A percentile compares a stretch with the other conserved stretches of the same genome.
Evolutionary conservation across 768 basidiomycete genomes (phyloP).

Genomic region (Xerocomellus chrysenteron): DNA sequence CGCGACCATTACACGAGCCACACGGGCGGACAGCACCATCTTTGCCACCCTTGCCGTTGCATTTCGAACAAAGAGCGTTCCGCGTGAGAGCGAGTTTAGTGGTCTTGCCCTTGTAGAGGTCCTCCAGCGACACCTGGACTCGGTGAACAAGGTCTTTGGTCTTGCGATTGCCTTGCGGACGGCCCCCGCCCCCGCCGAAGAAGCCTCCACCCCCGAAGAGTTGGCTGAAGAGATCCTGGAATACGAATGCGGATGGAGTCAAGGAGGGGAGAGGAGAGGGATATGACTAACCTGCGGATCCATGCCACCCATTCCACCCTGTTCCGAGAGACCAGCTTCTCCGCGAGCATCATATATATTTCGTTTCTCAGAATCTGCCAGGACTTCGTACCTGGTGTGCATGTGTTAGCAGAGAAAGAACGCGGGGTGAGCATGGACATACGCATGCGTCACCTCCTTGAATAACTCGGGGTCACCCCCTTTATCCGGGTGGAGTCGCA

Average conservation of each 20-base stretch:
- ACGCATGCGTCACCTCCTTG: constrained; percentile 97
- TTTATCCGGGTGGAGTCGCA: constrained; percentile 89
- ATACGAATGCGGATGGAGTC: not conserved
- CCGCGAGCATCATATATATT: constrained; percentile 86
- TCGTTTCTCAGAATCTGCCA: constrained; percentile 85
- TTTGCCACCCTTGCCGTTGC: constrained; percentile 96
- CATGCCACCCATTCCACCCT: constrained; percentile 92
- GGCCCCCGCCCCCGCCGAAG: constrained; percentile 66
- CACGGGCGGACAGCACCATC: constrained; percentile 91
- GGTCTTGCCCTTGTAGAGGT: constrained; percentile 98
- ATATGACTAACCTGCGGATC: constrained; percentile 75
- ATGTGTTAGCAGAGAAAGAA: constrained; percentile 1
- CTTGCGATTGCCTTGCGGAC: constrained; percentile 76
- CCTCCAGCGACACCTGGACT: constrained; percentile 94
- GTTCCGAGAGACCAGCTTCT: constrained; percentile 85
- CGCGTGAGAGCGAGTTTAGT: constrained; percentile 96
- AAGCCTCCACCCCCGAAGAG: constrained; percentile 86
- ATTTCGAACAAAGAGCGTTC: constrained; percentile 90
- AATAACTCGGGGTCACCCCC: constrained; percentile 95
- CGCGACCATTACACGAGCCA: constrained; percentile 78
- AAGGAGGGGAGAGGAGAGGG: not conserved
- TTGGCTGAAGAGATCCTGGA: constrained; percentile 92
- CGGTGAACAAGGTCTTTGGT: constrained; percentile 99
- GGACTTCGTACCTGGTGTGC: constrained; percentile 77
- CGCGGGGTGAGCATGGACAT: constrained; percentile 35